These are phyloP conservation scores for Batkoa obscura DNA, from an alignment of 371 early-diverging fungal genomes.

Conservation along the genomic window DNA sequence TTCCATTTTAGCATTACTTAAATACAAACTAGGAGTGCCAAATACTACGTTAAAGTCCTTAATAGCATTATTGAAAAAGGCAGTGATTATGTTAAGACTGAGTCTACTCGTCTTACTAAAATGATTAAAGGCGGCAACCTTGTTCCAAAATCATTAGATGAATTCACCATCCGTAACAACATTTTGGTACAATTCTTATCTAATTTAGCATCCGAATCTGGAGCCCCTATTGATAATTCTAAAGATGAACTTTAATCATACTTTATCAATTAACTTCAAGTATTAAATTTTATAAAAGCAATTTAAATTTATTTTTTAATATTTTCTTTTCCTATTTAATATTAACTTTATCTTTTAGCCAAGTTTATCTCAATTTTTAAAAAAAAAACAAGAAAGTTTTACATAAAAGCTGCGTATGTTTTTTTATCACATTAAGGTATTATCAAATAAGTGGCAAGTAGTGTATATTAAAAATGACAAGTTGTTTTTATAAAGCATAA, in stretches of 20 bases:
- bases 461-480: too few species aligned
- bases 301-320: too few species aligned
- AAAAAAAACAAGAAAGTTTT: too few species aligned
- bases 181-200: conserved; percentile 39
- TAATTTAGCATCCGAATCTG: conserved; percentile 7
- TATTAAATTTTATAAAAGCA: too few species aligned
- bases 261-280: too few species aligned
- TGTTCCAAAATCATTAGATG: conserved; percentile 39
- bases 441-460: too few species aligned
- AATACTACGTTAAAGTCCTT: conserved; percentile 56
- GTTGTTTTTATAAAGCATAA: too few species aligned
- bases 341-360: too few species aligned
- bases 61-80: conserved; percentile 37
- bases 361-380: too few species aligned
- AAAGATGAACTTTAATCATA: conserved; percentile 5
- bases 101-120: conserved; percentile 46
- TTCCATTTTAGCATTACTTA: not conserved
- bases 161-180: conserved; percentile 52
- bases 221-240: not conserved
- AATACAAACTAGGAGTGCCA: conserved; percentile 15
- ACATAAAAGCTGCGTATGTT: too few species aligned
- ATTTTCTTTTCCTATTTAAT: too few species aligned
- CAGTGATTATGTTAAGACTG: conserved; percentile 34
- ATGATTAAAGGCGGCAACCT: conserved; percentile 36
- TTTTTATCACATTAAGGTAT: too few species aligned